Evolutionary conservation across 2,329 filamentous ascomycete genomes (phyloP), one percentile per base, ranked within the genome.

Genomic region (Dactylellina leptospora): DNA sequence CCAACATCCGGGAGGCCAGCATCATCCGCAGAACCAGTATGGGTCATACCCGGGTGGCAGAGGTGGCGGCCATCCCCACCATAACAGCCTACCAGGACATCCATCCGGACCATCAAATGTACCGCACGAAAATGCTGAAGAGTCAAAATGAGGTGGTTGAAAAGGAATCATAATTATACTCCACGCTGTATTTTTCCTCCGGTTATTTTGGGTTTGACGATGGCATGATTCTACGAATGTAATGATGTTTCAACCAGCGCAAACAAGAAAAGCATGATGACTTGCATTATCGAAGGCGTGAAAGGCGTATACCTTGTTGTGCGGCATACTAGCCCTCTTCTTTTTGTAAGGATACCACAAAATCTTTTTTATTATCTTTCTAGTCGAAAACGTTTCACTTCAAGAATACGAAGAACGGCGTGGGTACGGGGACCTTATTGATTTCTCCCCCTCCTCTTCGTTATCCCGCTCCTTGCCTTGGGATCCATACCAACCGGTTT

Each of bases 1-100:
- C 74, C 85, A 86, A 78, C 83, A 82, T 74, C 84, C 83, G 71
- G 81, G 82, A 55, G 80, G 78, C 27, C 83, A 84, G 30, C 76
- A 76, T 27, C 71, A 70, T 56, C 74, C 74, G 33, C 74, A 74
- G 18, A 62, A 62, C 62, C 69, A 74, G 33, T 78, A 79, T 59
- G 74, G 70, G 40, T 77, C 76, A 64, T 78, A 83, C 73, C 79
- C 81, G 70, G 80, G 82, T 74, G 78, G 68, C 22, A 53, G 68
- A 48, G 59, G 59, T 23, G 40, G 66, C 22, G 66, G 66, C 22
- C 61, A 72, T 50, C 61, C 68, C 9, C 68, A 72, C 40, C 68
- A 72, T 28, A 72, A 64, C 28, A 56, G 23, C 36, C 10, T 72
- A 78, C 59, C 80, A 81, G 53, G 78, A 77, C 50, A 80, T 78